Percentiles rank a stretch among this genome's conserved stretches.
phyloP scores from a whole-genome alignment of 306 rosid genomes.

The Trifolium repens region DNA sequence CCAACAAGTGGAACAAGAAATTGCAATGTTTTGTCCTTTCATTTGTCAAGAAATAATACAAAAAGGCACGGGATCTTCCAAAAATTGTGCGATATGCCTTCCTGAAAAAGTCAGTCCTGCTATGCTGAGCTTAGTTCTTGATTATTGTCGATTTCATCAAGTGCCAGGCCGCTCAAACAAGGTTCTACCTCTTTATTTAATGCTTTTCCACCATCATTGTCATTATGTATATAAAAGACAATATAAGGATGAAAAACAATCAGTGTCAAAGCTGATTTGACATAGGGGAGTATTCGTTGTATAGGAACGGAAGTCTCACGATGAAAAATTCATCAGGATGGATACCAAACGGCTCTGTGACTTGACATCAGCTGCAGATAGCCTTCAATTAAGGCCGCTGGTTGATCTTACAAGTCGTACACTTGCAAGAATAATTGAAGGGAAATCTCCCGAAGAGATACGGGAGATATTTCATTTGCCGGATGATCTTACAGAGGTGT shows the following conservation, averaged over 20 bases:
- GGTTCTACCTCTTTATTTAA: constrained; percentile 56
- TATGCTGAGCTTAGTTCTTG: constrained; percentile 79
- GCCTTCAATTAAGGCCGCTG: constrained; percentile 91
- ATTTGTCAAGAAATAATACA: constrained; percentile 79
- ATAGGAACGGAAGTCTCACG: constrained; percentile 85
- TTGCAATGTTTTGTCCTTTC: constrained; percentile 89
- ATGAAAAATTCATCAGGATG: constrained; percentile 81
- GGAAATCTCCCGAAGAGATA: constrained; percentile 91
- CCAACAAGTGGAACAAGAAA: constrained; percentile 93
- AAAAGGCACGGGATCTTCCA: constrained; percentile 89
- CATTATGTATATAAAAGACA: background rate
- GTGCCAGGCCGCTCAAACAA: constrained; percentile 90
- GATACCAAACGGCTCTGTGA: constrained; percentile 89
- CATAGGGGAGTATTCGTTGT: constrained; percentile 44
- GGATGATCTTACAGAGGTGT: constrained; percentile 97
- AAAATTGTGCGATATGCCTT: constrained; percentile 86
- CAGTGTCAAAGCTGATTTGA: constrained; percentile 37
- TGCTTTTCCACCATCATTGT: constrained; percentile 28
- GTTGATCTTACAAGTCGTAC: constrained; percentile 95
- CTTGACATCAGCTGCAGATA: constrained; percentile 91
- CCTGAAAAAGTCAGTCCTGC: constrained; percentile 86
- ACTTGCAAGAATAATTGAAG: constrained; percentile 96
- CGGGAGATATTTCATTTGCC: constrained; percentile 93
- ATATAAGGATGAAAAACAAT: constrained; percentile 23
- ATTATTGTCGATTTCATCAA: constrained; percentile 94